Conservation (phyloP, 2,329 filamentous ascomycete species). For the Hypoxylon sp. region DNA sequence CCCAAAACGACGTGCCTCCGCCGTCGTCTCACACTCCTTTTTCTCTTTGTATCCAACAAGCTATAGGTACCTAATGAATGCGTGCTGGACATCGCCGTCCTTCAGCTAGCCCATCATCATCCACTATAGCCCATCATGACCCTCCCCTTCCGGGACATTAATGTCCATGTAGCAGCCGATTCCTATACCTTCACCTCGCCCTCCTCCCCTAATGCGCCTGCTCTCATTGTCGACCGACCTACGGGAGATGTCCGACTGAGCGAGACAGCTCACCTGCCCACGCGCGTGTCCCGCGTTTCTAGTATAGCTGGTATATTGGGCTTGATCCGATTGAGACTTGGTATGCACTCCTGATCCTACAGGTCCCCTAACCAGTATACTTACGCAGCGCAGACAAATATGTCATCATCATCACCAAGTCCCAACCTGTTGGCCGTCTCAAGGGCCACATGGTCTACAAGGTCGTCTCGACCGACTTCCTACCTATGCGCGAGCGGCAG, state of each 20-base stretch:
- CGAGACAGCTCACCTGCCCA: slow-evolving; percentile 82
- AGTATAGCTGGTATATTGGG: slow-evolving; percentile 96
- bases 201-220: slow-evolving; percentile 89
- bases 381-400: slow-evolving; percentile 79
- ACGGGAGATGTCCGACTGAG: slow-evolving; percentile 90
- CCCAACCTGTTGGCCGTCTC: slow-evolving; percentile 88
- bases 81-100: slow-evolving; percentile 43
- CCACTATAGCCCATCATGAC: slow-evolving; percentile 51
- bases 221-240: slow-evolving; percentile 90
- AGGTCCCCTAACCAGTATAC: slow-evolving; percentile 2
- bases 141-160: slow-evolving; percentile 93
- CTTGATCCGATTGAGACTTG: slow-evolving; percentile 91
- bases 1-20: slow-evolving; percentile 33
- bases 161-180: slow-evolving; percentile 90
- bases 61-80: slow-evolving; percentile 40
- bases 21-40: slow-evolving; percentile 40
- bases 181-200: slow-evolving; percentile 98
- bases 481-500: slow-evolving; percentile 92
- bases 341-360: slow-evolving; percentile 64
- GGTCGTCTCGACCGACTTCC: slow-evolving; percentile 89
- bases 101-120: slow-evolving; percentile 51
- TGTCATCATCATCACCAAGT: slow-evolving; percentile 95
- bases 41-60: slow-evolving; percentile 8
- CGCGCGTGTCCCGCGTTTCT: slow-evolving; percentile 80
- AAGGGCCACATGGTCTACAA: slow-evolving; percentile 98